A percentile compares a stretch with the other conserved stretches of the same genome.
Evolutionary conservation across 129 eudicot species (phyloP).

Genomic region (Pulicaria dysenterica): DNA sequence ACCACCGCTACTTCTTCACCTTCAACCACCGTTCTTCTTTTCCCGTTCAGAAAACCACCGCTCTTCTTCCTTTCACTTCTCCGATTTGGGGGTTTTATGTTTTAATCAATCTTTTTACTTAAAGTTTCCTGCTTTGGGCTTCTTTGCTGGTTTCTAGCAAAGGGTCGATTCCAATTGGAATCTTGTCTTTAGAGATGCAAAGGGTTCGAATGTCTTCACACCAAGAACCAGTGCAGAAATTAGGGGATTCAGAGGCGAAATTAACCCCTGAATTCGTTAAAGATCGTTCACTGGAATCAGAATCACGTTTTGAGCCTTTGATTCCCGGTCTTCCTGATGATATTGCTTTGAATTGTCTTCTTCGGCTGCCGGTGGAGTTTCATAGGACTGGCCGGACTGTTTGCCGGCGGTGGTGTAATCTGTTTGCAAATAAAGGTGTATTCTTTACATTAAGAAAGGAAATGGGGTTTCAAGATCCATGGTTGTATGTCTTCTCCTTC

Average conservation of each 20-base stretch:
- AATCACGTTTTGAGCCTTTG: slow-evolving; percentile 56
- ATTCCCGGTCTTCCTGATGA: slow-evolving; percentile 96
- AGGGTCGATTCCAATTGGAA: background rate
- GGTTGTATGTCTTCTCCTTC: slow-evolving; percentile 74
- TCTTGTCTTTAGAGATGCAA: slow-evolving; percentile 52
- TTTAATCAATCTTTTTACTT: background rate
- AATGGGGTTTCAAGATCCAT: slow-evolving; percentile 83
- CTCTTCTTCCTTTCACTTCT: slow-evolving; percentile 9
- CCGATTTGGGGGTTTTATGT: slow-evolving; percentile 7
- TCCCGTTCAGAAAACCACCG: no score
- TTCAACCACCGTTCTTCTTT: background rate
- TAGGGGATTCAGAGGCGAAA: slow-evolving; percentile 61
- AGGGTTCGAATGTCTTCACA: slow-evolving; percentile 67
- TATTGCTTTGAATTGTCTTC: slow-evolving; percentile 75
- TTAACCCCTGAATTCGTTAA: slow-evolving; percentile 61
- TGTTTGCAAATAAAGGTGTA: slow-evolving; percentile 58
- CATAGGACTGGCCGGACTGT: slow-evolving; percentile 59
- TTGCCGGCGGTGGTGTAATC: slow-evolving; percentile 66
- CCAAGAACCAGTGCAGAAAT: slow-evolving; percentile 60
- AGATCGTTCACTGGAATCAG: slow-evolving; percentile 45
- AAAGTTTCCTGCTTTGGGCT: background rate
- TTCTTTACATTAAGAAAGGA: slow-evolving; percentile 67
- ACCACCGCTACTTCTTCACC: background rate
- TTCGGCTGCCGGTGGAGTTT: slow-evolving; percentile 66
- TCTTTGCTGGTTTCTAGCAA: background rate